Evolutionary conservation across 2,329 filamentous ascomycete genomes (phyloP).

Genomic region (Xylariomycetidae sp.): DNA sequence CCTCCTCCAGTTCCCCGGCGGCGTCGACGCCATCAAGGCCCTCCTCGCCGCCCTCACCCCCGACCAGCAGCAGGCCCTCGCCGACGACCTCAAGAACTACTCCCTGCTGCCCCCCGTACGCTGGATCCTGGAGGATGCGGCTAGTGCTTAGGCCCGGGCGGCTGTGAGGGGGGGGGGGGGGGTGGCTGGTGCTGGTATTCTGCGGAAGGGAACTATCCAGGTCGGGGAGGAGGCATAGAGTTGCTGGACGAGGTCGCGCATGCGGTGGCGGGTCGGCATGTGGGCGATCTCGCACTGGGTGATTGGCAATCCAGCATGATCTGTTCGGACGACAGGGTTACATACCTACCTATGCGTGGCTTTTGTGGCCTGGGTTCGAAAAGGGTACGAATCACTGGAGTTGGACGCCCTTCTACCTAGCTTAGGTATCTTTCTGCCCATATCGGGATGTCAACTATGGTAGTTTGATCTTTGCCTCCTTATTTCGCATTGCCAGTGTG

Average conservation of each 20-base stretch:
- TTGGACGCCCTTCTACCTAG: no score
- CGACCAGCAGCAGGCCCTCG: slow-evolving; percentile 3
- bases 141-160: background rate
- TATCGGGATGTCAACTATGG: no score
- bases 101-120: slow-evolving; percentile 3
- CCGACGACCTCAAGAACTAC: slow-evolving; percentile 8
- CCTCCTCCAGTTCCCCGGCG: slow-evolving; percentile 4
- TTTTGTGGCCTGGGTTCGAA: no score
- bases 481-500: no score
- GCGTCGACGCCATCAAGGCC: slow-evolving; percentile 1
- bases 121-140: slow-evolving; percentile 4
- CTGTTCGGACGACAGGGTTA: no score
- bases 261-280: background rate
- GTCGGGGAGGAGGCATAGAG: background rate
- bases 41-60: background rate
- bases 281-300: background rate
- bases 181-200: background rate
- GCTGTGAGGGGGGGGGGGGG: background rate
- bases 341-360: no score
- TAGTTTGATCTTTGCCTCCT: no score
- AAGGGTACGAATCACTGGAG: no score
- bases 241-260: background rate
- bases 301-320: background rate
- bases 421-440: no score
- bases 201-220: background rate